Conservation (phyloP, 176 grass and related monocot genomes). For the Oryza officinalis region DNA sequence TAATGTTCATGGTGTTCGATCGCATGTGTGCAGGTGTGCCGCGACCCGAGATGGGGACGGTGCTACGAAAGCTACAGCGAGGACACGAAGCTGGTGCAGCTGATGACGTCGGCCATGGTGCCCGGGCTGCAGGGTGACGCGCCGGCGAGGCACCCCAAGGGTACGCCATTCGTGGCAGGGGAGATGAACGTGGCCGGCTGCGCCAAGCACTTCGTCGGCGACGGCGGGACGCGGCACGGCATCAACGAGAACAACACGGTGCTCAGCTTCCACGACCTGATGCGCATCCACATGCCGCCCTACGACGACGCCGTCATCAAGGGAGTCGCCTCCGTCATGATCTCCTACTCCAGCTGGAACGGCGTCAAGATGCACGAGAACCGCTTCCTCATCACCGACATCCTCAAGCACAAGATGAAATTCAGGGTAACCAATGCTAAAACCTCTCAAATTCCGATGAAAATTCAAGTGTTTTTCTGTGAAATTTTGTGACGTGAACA, state of each 20-base stretch:
- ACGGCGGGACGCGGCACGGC: slow-evolving; percentile 64
- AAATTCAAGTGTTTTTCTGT: no score
- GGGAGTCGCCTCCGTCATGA: slow-evolving; percentile 76
- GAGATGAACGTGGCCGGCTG: slow-evolving; percentile 75
- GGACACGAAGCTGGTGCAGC: slow-evolving; percentile 70
- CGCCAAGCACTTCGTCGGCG: slow-evolving; percentile 93
- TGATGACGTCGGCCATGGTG: slow-evolving; percentile 64
- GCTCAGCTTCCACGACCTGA: slow-evolving; percentile 57
- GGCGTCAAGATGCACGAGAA: slow-evolving; percentile 90
- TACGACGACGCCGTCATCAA: slow-evolving; percentile 72
- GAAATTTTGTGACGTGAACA: not conserved
- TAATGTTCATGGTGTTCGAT: not conserved
- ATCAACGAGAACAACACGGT: slow-evolving; percentile 88
- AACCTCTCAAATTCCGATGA: no score
- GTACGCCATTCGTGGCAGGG: slow-evolving; percentile 64
- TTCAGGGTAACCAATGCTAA: slow-evolving; percentile 50
- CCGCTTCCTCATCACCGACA: slow-evolving; percentile 64
- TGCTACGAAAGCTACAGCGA: slow-evolving; percentile 95
- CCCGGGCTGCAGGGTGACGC: slow-evolving; percentile 69
- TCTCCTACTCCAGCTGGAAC: slow-evolving; percentile 87
- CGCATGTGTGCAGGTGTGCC: slow-evolving; percentile 57
- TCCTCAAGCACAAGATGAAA: slow-evolving; percentile 64
- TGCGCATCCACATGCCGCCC: slow-evolving; percentile 84
- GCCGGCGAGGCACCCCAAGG: slow-evolving; percentile 46
- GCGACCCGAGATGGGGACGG: slow-evolving; percentile 83